Evolutionary conservation across 208 protist genomes (phyloP).

Genomic region (Entamoeba moshkovskii): DNA sequence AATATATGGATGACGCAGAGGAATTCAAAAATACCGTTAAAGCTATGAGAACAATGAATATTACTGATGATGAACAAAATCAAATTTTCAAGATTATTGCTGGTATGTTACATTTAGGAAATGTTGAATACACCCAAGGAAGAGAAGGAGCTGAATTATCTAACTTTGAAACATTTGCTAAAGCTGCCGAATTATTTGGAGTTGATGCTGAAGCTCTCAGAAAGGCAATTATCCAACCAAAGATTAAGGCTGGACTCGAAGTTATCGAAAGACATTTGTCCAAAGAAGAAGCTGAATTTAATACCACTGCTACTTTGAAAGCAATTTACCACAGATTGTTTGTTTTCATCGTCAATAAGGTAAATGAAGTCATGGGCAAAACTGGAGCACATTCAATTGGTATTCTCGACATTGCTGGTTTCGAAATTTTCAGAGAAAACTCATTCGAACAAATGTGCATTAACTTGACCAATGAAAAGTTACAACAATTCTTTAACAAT

Average conservation of each 20-base stretch:
- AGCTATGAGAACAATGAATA: neutral
- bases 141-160: neutral
- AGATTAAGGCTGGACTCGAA: neutral
- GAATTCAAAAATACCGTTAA: neutral
- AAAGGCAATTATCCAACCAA: neutral
- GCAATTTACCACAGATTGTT: neutral
- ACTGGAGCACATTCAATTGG: conserved; percentile 51
- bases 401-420: conserved; percentile 80
- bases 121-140: neutral
- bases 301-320: neutral
- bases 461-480: conserved; percentile 85
- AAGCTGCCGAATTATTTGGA: neutral
- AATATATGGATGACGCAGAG: neutral
- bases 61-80: neutral
- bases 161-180: neutral
- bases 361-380: neutral
- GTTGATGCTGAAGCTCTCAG: neutral
- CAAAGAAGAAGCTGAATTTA: neutral
- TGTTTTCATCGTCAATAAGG: neutral
- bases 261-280: neutral
- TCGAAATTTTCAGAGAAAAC: conserved; percentile 76
- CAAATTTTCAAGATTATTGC: neutral
- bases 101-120: conserved; percentile 9
- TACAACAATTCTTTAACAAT: conserved; percentile 90
- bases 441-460: conserved; percentile 88